phyloP scores from a whole-genome alignment of 805 yeast genomes.

The Wickerhamiella qilinensis region DNA sequence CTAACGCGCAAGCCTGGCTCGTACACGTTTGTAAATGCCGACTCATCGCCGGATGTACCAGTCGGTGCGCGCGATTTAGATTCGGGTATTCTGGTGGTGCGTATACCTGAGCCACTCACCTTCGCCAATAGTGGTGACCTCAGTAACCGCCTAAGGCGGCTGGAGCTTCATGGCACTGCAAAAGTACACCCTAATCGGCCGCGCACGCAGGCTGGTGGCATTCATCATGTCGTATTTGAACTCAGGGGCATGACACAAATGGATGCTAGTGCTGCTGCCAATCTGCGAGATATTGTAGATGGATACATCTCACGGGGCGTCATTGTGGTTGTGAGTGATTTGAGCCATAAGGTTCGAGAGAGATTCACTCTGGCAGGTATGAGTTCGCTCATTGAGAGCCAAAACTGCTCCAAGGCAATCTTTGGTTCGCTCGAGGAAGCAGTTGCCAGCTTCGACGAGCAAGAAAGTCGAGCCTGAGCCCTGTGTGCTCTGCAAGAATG shows the following conservation, averaged over 20 bases:
- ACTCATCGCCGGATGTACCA: conserved; percentile 29
- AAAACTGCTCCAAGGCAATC: conserved; percentile 22
- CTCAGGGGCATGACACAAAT: conserved; percentile 66
- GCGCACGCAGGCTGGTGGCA: conserved; percentile 29
- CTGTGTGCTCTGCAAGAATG: not conserved
- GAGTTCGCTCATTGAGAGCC: conserved; percentile 20
- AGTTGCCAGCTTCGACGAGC: conserved; percentile 19
- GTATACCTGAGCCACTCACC: conserved; percentile 75
- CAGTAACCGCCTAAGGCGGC: conserved; percentile 44
- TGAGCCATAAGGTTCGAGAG: conserved; percentile 38
- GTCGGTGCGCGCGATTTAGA: conserved; percentile 26
- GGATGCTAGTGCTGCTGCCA: conserved; percentile 70
- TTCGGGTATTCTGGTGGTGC: conserved; percentile 62
- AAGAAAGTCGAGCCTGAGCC: not conserved
- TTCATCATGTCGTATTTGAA: conserved; percentile 53
- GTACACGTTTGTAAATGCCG: conserved; percentile 52
- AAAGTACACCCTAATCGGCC: conserved; percentile 64
- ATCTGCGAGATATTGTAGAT: conserved; percentile 41
- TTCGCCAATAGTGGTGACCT: conserved; percentile 75
- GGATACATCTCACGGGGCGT: conserved; percentile 39
- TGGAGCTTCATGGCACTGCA: conserved; percentile 65
- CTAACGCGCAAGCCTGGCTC: conserved; percentile 53
- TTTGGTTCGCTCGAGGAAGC: conserved; percentile 44
- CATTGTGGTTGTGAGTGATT: conserved; percentile 43
- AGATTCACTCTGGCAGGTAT: conserved; percentile 44